Conservation (phyloP, 345 rosid species). For the Garcia nutans region DNA sequence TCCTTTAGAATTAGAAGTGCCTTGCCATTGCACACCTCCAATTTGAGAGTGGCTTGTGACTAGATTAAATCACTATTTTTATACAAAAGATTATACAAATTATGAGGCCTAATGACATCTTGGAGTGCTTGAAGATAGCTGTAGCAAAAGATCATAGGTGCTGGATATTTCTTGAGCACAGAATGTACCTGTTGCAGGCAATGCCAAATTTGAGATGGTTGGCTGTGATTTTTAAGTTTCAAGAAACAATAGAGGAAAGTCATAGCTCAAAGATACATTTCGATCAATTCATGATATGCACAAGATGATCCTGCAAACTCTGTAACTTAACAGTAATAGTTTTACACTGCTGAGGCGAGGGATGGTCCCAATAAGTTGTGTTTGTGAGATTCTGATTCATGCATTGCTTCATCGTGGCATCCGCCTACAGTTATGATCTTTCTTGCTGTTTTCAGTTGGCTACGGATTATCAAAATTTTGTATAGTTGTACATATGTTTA, state of each 20-base stretch:
- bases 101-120: slow-evolving; percentile 1
- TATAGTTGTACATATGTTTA: slow-evolving; percentile 41
- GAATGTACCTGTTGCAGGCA: not conserved
- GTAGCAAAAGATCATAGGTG: not conserved
- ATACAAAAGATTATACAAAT: not conserved
- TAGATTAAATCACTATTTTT: not conserved
- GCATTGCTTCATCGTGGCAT: slow-evolving; percentile 7
- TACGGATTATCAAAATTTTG: slow-evolving; percentile 1
- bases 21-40: not conserved
- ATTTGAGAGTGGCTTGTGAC: not conserved
- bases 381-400: not conserved
- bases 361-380: not conserved
- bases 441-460: slow-evolving; percentile 3
- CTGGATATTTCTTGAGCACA: not conserved
- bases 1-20: slow-evolving; percentile 1
- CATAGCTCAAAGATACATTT: not conserved
- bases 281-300: not conserved
- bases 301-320: not conserved
- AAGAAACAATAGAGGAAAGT: not conserved
- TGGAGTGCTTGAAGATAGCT: not conserved
- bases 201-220: not conserved
- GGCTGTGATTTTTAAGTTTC: not conserved
- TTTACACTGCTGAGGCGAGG: slow-evolving; percentile 16
- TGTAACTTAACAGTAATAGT: not conserved
- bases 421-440: not conserved